These are phyloP conservation scores for Xanthoparmelia taractica DNA, from an alignment of 495 filamentous ascomycete genomes.

Conservation along the genomic window DNA sequence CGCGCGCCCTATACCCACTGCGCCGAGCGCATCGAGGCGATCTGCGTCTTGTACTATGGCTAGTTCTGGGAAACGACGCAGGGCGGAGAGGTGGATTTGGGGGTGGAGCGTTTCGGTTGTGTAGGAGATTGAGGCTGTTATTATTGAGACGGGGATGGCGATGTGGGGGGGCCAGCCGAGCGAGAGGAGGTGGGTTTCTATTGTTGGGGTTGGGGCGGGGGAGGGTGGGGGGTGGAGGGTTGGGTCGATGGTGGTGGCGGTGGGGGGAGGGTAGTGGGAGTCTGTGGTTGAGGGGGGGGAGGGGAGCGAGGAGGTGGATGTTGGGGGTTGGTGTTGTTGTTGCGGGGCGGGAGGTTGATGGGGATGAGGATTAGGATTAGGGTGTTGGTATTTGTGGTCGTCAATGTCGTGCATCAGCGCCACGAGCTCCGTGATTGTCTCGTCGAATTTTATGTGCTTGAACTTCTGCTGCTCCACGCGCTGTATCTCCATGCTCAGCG, in stretches of 20 bases:
- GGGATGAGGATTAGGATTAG: no score
- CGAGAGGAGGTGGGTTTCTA: slow-evolving; percentile 13
- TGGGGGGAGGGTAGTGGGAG: neutral
- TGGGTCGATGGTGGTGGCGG: neutral
- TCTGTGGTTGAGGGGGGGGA: neutral
- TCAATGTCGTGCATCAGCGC: slow-evolving; percentile 26
- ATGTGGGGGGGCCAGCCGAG: slow-evolving; percentile 19
- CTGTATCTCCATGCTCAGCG: slow-evolving; percentile 55
- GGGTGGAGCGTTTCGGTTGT: slow-evolving; percentile 5
- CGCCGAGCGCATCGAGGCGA: slow-evolving; percentile 68
- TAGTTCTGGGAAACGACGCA: slow-evolving; percentile 51
- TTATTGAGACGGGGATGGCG: slow-evolving; percentile 11
- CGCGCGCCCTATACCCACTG: slow-evolving; percentile 57
- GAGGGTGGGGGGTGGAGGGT: neutral
- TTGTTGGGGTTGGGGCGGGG: neutral
- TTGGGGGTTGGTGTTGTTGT: no score
- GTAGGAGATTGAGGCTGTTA: slow-evolving; percentile 20
- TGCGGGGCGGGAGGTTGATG: no score
- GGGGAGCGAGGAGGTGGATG: neutral
- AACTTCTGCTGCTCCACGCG: slow-evolving; percentile 15
- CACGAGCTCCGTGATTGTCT: slow-evolving; percentile 12
- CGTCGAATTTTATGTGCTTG: slow-evolving; percentile 18
- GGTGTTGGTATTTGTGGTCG: slow-evolving; percentile 20
- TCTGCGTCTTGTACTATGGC: slow-evolving; percentile 72
- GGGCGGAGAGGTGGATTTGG: neutral